Conservation (phyloP, 148 eudicot genomes). For the Rheum nobile region DNA sequence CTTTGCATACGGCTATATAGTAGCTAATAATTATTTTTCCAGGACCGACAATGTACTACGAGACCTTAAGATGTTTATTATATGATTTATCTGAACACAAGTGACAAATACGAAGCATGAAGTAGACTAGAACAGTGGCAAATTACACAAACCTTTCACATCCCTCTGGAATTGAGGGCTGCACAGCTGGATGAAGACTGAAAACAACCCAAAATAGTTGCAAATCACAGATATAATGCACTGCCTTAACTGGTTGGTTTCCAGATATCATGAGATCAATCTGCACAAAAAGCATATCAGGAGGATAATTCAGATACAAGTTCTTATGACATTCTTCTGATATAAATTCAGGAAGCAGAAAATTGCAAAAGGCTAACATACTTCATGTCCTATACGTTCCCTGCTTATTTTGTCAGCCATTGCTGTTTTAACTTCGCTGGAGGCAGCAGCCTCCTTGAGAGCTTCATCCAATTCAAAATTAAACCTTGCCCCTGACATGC, state of each 20-base stretch:
- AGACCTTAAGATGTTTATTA: not conserved
- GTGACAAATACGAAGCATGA: not conserved
- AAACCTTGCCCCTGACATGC: constrained; percentile 67
- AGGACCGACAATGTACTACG: not conserved
- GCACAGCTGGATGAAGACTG: constrained; percentile 48
- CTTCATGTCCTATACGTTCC: constrained; percentile 96
- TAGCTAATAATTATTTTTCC: not conserved
- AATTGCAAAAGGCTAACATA: constrained; percentile 18
- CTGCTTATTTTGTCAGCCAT: constrained; percentile 87
- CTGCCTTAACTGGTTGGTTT: constrained; percentile 69
- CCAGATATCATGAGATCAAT: constrained; percentile 92
- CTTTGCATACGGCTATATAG: not conserved
- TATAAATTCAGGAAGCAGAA: not conserved
- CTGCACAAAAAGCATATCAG: constrained; percentile 28
- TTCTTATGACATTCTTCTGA: not conserved
- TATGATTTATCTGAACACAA: not conserved
- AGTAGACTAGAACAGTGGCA: not conserved
- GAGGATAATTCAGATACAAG: not conserved
- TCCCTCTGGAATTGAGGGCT: constrained; percentile 36
- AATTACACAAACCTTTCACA: constrained; percentile 43
- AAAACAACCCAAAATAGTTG: constrained; percentile 72
- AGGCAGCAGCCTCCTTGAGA: constrained; percentile 74
- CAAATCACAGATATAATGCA: constrained; percentile 46
- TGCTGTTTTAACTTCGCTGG: constrained; percentile 69
- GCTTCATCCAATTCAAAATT: constrained; percentile 59